Conservation (phyloP, 257 asterid genomes). For the Lycium ferocissimum region DNA sequence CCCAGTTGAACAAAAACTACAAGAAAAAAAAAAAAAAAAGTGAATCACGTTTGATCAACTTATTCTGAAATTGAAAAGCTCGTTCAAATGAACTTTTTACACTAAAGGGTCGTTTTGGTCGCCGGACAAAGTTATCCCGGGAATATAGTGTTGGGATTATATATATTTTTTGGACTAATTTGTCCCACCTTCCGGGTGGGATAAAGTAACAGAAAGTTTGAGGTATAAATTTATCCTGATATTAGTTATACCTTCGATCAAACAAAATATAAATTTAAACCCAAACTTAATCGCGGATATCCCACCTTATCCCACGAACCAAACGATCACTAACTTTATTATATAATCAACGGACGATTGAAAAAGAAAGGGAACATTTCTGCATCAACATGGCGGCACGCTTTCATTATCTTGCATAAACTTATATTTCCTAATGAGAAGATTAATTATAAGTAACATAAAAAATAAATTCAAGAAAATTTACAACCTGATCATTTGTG, state of each 20-base stretch:
- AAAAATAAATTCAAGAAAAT: not conserved
- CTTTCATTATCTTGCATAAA: not conserved
- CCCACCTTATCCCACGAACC: too few species aligned
- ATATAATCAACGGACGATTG: not conserved
- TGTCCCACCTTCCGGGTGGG: too few species aligned
- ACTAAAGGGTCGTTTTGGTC: too few species aligned
- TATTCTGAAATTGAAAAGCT: not conserved
- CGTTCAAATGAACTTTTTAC: not conserved
- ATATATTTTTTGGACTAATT: too few species aligned
- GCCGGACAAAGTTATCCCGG: too few species aligned
- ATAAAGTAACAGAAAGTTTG: too few species aligned
- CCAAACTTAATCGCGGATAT: too few species aligned
- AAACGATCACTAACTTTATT: too few species aligned
- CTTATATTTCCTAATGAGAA: not conserved
- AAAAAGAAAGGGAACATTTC: not conserved
- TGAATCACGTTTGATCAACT: not conserved
- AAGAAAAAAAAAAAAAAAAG: not conserved
- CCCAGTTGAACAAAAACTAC: not conserved
- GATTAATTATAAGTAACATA: not conserved
- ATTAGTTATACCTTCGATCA: too few species aligned
- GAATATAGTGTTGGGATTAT: too few species aligned
- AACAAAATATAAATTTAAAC: too few species aligned
- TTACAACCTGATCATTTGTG: not conserved
- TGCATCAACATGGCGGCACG: conserved; percentile 30
- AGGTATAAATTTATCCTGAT: too few species aligned